Conservation (phyloP, 495 filamentous ascomycete species). For the Pseudevernia furfuracea region DNA sequence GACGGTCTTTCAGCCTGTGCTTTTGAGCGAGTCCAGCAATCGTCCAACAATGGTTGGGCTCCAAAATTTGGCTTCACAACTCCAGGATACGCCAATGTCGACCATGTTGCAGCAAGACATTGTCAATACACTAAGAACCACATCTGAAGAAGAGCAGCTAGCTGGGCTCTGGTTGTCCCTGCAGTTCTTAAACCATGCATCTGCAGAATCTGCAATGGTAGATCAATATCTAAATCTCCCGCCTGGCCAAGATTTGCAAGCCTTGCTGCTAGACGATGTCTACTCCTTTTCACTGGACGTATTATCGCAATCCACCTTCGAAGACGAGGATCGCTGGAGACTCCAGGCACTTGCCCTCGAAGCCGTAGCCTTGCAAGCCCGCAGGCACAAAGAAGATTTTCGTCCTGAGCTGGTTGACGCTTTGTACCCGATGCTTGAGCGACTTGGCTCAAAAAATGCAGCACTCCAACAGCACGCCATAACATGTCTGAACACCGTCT, state of each 20-base stretch:
- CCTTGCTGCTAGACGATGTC: conserved; percentile 62
- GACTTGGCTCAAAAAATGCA: conserved; percentile 65
- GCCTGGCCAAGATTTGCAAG: conserved; percentile 40
- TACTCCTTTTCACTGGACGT: conserved; percentile 68
- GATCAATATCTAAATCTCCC: conserved; percentile 60
- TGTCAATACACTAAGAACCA: conserved; percentile 49
- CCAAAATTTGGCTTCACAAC: conserved; percentile 36
- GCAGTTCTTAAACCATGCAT: conserved; percentile 52
- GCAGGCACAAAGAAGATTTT: conserved; percentile 60
- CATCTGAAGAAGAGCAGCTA: conserved; percentile 48
- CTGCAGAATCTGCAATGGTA: conserved; percentile 42
- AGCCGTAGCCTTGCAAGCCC: conserved; percentile 61
- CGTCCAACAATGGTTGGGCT: conserved; percentile 49
- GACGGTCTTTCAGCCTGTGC: conserved; percentile 49
- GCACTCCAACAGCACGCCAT: conserved; percentile 75
- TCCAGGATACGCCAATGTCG: conserved; percentile 28
- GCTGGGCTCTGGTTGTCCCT: conserved; percentile 79
- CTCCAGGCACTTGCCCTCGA: conserved; percentile 65
- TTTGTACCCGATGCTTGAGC: conserved; percentile 79
- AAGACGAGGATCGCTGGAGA: conserved; percentile 58
- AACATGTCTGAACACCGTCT: conserved; percentile 70
- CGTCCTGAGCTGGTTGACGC: conserved; percentile 82
- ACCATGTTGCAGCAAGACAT: conserved; percentile 45
- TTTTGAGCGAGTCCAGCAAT: conserved; percentile 60
- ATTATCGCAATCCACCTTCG: conserved; percentile 43